phyloP scores from a whole-genome alignment of 768 basidiomycete species.

The Termitomyces sp. region DNA sequence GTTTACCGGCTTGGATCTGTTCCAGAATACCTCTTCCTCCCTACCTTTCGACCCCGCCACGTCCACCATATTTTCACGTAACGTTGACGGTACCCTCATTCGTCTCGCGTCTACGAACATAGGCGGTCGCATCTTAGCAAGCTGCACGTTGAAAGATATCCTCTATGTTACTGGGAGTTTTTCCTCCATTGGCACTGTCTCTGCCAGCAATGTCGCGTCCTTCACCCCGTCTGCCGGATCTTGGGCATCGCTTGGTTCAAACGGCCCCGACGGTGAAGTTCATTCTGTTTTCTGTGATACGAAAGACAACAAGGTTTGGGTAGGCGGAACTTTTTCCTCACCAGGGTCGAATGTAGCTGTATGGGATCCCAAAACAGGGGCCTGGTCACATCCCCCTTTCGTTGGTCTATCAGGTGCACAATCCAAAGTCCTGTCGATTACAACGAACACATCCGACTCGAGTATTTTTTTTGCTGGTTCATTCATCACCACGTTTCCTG shows the following conservation, averaged over 20 bases:
- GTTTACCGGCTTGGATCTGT: constrained; percentile 82
- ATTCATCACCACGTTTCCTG: constrained; percentile 72
- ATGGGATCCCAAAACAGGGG: constrained; percentile 54
- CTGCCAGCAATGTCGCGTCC: constrained; percentile 69
- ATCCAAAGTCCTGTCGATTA: constrained; percentile 70
- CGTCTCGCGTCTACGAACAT: constrained; percentile 72
- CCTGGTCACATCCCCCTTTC: constrained; percentile 81
- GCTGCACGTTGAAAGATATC: constrained; percentile 62
- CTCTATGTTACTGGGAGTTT: constrained; percentile 87
- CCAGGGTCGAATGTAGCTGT: constrained; percentile 65
- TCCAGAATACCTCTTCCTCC: constrained; percentile 45
- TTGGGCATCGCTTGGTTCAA: constrained; percentile 59
- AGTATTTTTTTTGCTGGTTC: constrained; percentile 87
- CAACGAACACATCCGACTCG: constrained; percentile 59
- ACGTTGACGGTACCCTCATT: constrained; percentile 58
- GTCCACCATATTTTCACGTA: constrained; percentile 66
- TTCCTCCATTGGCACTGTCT: constrained; percentile 54
- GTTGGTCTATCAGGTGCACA: constrained; percentile 70
- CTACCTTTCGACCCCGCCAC: constrained; percentile 64
- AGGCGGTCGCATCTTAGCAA: constrained; percentile 72
- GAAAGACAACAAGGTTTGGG: constrained; percentile 64
- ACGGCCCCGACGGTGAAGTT: constrained; percentile 73
- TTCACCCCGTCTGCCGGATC: constrained; percentile 55
- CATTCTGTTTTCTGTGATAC: constrained; percentile 74
- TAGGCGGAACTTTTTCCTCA: constrained; percentile 69